Percentiles rank a stretch among this genome's conserved stretches.
These are phyloP conservation scores for Magnusiomyces magnusii DNA, from an alignment of 1,139 yeast species.

Conservation along the genomic window DNA sequence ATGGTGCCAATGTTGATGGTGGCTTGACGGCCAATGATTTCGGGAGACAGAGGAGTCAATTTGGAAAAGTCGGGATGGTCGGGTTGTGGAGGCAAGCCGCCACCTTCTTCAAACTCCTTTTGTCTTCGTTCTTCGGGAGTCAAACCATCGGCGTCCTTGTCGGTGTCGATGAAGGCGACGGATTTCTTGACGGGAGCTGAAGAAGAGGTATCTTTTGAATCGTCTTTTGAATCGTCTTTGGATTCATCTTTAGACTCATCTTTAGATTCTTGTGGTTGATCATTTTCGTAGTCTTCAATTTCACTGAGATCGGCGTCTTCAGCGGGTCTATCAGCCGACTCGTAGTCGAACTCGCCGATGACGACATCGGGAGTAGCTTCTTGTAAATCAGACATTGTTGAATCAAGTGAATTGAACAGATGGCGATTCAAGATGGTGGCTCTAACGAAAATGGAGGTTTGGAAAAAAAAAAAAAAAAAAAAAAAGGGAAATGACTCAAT, in stretches of 20 bases:
- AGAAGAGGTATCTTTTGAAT: conserved; percentile 27
- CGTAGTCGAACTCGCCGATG: conserved; percentile 60
- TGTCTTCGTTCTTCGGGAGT: conserved; percentile 58
- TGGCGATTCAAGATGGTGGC: too few relatives aligned
- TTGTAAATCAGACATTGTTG: conserved; percentile 50
- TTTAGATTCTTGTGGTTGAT: conserved; percentile 10
- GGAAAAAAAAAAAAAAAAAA: too few relatives aligned
- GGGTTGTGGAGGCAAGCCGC: conserved; percentile 97
- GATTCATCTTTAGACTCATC: conserved; percentile 25
- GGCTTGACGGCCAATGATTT: conserved; percentile 97
- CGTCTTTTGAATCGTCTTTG: conserved; percentile 1
- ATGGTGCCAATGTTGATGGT: conserved; percentile 98
- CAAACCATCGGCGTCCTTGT: conserved; percentile 37
- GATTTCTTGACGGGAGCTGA: conserved; percentile 47
- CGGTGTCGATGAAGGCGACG: conserved; percentile 72
- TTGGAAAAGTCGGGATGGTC: conserved; percentile 70
- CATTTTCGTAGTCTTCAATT: conserved; percentile 41
- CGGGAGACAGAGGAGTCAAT: conserved; percentile 85
- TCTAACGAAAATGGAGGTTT: too few relatives aligned
- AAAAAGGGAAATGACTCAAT: too few relatives aligned
- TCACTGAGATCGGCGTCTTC: conserved; percentile 45
- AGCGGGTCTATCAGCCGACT: conserved; percentile 36
- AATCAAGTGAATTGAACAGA: too few relatives aligned
- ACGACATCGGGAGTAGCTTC: conserved; percentile 80
- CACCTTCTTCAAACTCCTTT: conserved; percentile 94